Evolutionary conservation across 305 asterid genomes (phyloP).

Genomic region (Fraxinus albicans): DNA sequence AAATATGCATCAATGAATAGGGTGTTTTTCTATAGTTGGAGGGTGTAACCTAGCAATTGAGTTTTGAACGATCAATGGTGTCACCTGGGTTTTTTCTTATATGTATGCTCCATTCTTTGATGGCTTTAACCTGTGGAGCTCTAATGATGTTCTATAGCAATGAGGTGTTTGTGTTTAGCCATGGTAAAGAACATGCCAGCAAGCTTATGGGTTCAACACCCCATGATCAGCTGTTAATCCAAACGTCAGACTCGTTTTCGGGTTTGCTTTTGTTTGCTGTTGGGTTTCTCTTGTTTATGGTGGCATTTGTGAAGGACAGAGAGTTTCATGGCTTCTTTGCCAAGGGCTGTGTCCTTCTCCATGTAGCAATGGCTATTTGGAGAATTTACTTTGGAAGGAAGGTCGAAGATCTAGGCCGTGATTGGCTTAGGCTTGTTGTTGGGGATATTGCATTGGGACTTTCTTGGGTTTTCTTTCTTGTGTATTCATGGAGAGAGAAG

Average conservation of each 20-base stretch:
- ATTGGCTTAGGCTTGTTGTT: conserved; percentile 77
- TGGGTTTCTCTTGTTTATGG: conserved; percentile 88
- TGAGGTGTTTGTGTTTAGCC: conserved; percentile 72
- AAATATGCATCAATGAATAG: not conserved
- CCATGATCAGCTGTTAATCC: conserved; percentile 83
- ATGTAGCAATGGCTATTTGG: conserved; percentile 82
- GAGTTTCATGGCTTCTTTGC: conserved; percentile 83
- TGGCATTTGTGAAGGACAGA: conserved; percentile 88
- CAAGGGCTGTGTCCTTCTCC: conserved; percentile 75
- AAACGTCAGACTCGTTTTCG: conserved; percentile 86
- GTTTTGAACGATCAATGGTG: conserved; percentile 46
- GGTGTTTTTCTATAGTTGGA: conserved; percentile 15
- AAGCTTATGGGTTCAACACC: conserved; percentile 83
- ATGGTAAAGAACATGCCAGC: conserved; percentile 79
- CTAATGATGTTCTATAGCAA: conserved; percentile 82
- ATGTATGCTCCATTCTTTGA: conserved; percentile 68
- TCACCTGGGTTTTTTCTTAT: conserved; percentile 69
- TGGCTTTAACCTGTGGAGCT: conserved; percentile 78
- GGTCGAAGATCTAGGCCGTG: conserved; percentile 78
- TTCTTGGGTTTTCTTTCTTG: conserved; percentile 85
- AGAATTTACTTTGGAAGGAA: conserved; percentile 81
- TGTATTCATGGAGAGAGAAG: conserved; percentile 90
- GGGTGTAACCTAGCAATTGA: conserved; percentile 29
- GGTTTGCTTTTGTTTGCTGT: conserved; percentile 76
- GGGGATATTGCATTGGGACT: conserved; percentile 74